These are phyloP conservation scores for Globisporangium camurandrum DNA, from an alignment of 352 stramenopile genomes.

Conservation along the genomic window DNA sequence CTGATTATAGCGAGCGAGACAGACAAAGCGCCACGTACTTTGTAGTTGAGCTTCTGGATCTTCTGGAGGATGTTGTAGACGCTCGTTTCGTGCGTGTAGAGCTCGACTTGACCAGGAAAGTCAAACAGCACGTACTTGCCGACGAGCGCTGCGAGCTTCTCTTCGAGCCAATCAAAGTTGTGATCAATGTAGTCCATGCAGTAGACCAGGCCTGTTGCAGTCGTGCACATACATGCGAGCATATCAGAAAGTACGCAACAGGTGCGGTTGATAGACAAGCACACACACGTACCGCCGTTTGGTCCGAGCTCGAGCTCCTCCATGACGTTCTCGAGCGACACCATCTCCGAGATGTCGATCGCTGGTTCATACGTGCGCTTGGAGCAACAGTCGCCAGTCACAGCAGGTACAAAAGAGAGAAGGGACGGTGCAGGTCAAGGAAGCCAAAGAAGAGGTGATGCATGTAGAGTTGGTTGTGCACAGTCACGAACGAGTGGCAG, in stretches of 20 bases:
- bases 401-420: neutral
- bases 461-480: no score
- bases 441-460: no score
- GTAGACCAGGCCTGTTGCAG: constrained; percentile 89
- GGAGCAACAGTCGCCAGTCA: constrained; percentile 1
- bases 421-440: constrained; percentile 5
- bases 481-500: no score
- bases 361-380: constrained; percentile 38
- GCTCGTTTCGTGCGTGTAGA: constrained; percentile 98
- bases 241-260: neutral
- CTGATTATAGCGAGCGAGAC: neutral
- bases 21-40: constrained; percentile 32
- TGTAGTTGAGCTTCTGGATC: constrained; percentile 86
- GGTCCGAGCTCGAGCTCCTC: constrained; percentile 93
- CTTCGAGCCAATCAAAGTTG: constrained; percentile 98
- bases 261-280: neutral
- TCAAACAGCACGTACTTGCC: constrained; percentile 97
- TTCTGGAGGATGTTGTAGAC: constrained; percentile 94
- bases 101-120: constrained; percentile 98
- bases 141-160: constrained; percentile 76
- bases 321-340: constrained; percentile 93
- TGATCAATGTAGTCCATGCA: constrained; percentile 99
- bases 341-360: constrained; percentile 95
- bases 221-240: neutral
- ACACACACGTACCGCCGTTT: constrained; percentile 79